Evolutionary conservation across 108 stramenopile genomes (phyloP), one percentile per base, ranked within the genome.

Genomic region (Cyclotella cryptica): DNA sequence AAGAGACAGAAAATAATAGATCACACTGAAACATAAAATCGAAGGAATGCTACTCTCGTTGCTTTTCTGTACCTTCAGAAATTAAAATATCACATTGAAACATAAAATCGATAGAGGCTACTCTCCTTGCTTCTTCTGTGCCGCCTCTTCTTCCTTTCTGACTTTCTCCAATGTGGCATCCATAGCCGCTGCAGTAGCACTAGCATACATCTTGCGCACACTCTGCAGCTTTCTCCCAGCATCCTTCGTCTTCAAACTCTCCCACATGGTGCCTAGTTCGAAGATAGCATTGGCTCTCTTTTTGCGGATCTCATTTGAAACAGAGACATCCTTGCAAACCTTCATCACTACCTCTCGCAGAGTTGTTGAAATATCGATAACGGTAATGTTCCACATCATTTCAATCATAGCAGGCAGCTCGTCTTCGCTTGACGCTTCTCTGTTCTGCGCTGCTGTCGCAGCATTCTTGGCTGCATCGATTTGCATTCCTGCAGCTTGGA

Each of bases 331-430:
- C 61, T 70, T 52, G 66, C 72, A 54, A 22, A 84, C 84, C 62
- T 80, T 84, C 69, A 71, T 62, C 21, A 75, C 67, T 15, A 75
- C 75, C 51, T 70, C 74, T 14, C 74, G 79, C 35, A 84, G 39
- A 27, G 84, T 84, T 10, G 74, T 24, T 10, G 79, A 67, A 28
- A 84, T 69, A 44, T 84, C 84, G 18, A 84, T 69, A 18, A 75
- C 78, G 4, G 79, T 80, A 12, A 76, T 61, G 14, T 74, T 78
- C 77, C 84, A 79, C 79, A 84, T 80, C 14, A 77, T 59, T 46
- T 80, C 74, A 11, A 84, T 26, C 63, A 72, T 65, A 10, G 74
- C 42, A n/a, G 79, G 67, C 19, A 80, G 35, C 19, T 30, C 62
- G 22, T 79, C 78, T 67, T 74, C 72, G 10, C 46, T 47, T 21